Conservation (phyloP, 345 rosid genomes). For the Limnanthes douglasii region DNA sequence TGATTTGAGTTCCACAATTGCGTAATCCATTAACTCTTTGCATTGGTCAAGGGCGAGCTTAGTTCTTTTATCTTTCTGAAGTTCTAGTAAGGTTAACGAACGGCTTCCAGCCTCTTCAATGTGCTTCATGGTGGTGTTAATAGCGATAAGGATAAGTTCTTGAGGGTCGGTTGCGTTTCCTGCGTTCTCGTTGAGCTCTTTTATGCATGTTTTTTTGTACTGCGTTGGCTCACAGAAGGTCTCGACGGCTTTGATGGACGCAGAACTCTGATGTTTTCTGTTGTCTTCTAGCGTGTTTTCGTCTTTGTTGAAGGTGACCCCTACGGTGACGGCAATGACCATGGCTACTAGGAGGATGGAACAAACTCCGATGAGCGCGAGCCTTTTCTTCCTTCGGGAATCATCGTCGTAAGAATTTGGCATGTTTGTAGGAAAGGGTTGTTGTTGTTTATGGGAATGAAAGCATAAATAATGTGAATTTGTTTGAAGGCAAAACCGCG, state of each 20-base stretch:
- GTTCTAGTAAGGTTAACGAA: conserved; percentile 22
- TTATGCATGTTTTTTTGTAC: conserved; percentile 33
- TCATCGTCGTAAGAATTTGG: too few relatives aligned
- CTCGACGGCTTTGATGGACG: conserved; percentile 44
- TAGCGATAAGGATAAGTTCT: conserved; percentile 36
- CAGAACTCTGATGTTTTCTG: conserved; percentile 8
- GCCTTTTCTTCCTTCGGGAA: too few relatives aligned
- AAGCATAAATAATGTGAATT: too few relatives aligned
- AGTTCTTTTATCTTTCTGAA: conserved; percentile 43
- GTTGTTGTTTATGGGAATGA: too few relatives aligned
- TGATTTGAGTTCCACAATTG: conserved; percentile 31
- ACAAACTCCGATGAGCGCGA: too few relatives aligned
- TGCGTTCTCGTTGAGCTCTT: conserved; percentile 18
- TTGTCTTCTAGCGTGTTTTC: neutral
- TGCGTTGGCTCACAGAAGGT: conserved; percentile 60
- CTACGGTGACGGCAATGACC: conserved; percentile 32
- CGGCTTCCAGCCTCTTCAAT: conserved; percentile 29
- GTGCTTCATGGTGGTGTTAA: conserved; percentile 26
- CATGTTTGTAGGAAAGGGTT: too few relatives aligned
- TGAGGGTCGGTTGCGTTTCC: conserved; percentile 43
- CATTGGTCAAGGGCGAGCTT: conserved; percentile 43
- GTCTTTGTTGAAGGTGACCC: conserved; percentile 10
- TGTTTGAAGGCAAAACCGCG: too few relatives aligned
- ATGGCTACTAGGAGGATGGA: too few relatives aligned
- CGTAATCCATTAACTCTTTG: conserved; percentile 46